Evolutionary conservation across 2,329 filamentous ascomycete species (phyloP).

Genomic region (Phyllosticta capitalensis): DNA sequence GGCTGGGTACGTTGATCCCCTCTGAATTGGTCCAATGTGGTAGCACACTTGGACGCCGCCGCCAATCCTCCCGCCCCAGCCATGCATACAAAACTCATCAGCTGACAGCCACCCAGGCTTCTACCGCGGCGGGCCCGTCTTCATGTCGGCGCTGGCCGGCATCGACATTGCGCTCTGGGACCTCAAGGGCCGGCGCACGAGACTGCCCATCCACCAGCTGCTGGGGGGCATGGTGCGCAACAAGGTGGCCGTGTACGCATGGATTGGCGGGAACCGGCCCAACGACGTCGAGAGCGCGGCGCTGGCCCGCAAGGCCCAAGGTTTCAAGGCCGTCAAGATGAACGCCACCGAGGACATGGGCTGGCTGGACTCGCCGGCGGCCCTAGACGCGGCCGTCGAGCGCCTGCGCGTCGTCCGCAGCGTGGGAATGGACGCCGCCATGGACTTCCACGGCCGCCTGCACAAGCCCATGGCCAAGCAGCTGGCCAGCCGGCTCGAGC

Average conservation of each 20-base stretch:
- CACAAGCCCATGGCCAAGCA: slow-evolving; percentile 79
- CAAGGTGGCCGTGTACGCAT: slow-evolving; percentile 63
- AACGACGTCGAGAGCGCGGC: slow-evolving; percentile 55
- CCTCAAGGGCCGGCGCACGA: slow-evolving; percentile 55
- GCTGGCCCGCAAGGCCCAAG: slow-evolving; percentile 49
- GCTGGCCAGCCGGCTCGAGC: slow-evolving; percentile 56
- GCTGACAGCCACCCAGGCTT: slow-evolving; percentile 40
- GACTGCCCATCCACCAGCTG: slow-evolving; percentile 62
- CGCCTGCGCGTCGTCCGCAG: slow-evolving; percentile 59
- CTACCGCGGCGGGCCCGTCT: slow-evolving; percentile 68
- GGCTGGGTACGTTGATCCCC: slow-evolving; percentile 21
- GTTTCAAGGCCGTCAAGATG: slow-evolving; percentile 65
- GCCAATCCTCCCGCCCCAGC: neutral
- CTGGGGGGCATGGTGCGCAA: slow-evolving; percentile 65
- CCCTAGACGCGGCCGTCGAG: slow-evolving; percentile 54
- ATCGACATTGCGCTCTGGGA: slow-evolving; percentile 77
- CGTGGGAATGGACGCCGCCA: slow-evolving; percentile 60
- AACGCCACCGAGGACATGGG: slow-evolving; percentile 67
- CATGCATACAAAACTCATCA: neutral
- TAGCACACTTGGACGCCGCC: no score
- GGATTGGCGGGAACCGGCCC: slow-evolving; percentile 69
- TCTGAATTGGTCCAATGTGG: slow-evolving; percentile 14
- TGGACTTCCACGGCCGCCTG: slow-evolving; percentile 70
- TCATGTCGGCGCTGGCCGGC: slow-evolving; percentile 69
- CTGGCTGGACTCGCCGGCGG: slow-evolving; percentile 64